Evolutionary conservation across 805 yeast genomes (phyloP).

Genomic region (Kodamaea lidongshanica): DNA sequence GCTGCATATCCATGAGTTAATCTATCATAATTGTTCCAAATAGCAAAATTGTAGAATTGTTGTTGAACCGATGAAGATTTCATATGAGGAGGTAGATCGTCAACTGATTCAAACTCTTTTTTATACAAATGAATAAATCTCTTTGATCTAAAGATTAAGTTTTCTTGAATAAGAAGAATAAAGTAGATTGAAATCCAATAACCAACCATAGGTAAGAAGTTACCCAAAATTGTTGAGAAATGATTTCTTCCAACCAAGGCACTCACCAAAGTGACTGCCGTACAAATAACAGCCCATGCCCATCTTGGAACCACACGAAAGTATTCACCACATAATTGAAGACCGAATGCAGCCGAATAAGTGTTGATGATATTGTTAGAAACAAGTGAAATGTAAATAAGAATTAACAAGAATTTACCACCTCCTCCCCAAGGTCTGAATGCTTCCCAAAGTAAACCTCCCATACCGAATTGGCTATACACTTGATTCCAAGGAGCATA

Average conservation of each 20-base stretch:
- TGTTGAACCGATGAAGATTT: conserved; percentile 4
- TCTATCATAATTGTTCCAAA: conserved; percentile 59
- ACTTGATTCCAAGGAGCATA: conserved; percentile 29
- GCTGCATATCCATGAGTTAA: conserved; percentile 74
- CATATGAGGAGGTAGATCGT: conserved; percentile 3
- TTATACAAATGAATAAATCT: conserved; percentile 28
- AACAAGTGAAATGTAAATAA: conserved; percentile 27
- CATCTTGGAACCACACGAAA: conserved; percentile 31
- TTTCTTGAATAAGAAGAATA: conserved; percentile 29
- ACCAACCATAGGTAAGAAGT: conserved; percentile 37
- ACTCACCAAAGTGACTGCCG: conserved; percentile 26
- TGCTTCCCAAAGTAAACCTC: conserved; percentile 26
- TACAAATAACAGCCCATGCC: conserved; percentile 31
- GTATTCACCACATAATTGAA: conserved; percentile 25
- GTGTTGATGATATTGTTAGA: conserved; percentile 34
- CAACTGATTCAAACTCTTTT: conserved; percentile 21
- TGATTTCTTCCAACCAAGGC: conserved; percentile 30
- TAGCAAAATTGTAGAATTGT: conserved; percentile 60
- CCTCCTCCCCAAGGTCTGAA: conserved; percentile 33
- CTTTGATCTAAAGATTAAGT: conserved; percentile 32
- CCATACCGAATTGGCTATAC: conserved; percentile 24
- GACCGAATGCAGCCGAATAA: conserved; percentile 30
- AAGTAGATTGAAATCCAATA: conserved; percentile 38
- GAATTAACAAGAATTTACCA: conserved; percentile 28
- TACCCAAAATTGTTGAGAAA: conserved; percentile 29